Conservation (phyloP, 2,329 filamentous ascomycete species). For the Aureobasidium sp. region DNA sequence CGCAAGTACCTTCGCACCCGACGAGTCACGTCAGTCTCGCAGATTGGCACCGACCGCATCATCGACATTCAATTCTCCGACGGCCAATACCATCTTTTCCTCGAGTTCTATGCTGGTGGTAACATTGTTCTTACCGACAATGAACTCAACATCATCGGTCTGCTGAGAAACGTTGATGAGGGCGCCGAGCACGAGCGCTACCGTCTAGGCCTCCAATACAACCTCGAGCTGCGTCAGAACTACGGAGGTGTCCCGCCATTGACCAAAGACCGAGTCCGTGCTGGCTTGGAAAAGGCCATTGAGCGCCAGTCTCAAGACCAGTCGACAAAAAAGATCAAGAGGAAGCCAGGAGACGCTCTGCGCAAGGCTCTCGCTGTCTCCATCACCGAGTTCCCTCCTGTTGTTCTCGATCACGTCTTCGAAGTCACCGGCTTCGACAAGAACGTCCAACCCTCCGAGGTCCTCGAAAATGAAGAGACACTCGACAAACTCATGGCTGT, state of each 20-base stretch:
- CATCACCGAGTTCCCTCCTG: slow-evolving; percentile 82
- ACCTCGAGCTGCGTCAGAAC: slow-evolving; percentile 76
- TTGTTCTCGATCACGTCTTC: slow-evolving; percentile 81
- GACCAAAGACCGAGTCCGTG: slow-evolving; percentile 63
- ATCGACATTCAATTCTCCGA: slow-evolving; percentile 91
- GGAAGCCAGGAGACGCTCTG: slow-evolving; percentile 67
- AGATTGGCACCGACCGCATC: slow-evolving; percentile 89
- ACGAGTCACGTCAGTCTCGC: slow-evolving; percentile 69
- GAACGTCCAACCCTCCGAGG: slow-evolving; percentile 57
- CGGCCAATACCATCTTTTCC: slow-evolving; percentile 75
- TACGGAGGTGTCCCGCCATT: slow-evolving; percentile 67
- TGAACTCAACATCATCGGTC: slow-evolving; percentile 71
- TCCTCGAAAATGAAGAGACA: slow-evolving; percentile 59
- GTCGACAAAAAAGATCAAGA: slow-evolving; percentile 56
- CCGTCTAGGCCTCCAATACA: slow-evolving; percentile 69
- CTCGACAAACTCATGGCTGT: slow-evolving; percentile 62
- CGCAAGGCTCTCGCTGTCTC: slow-evolving; percentile 74
- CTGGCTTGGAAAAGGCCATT: slow-evolving; percentile 61
- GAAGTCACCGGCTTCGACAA: slow-evolving; percentile 63
- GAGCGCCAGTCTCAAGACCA: slow-evolving; percentile 48
- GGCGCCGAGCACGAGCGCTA: slow-evolving; percentile 80
- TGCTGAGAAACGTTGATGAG: slow-evolving; percentile 73
- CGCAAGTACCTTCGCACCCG: slow-evolving; percentile 85
- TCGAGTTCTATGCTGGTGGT: slow-evolving; percentile 94
- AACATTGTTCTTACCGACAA: slow-evolving; percentile 90